Percentiles rank a stretch among this genome's conserved stretches.
Conservation (phyloP, 129 eudicot genomes). For the Solidago caesia region DNA sequence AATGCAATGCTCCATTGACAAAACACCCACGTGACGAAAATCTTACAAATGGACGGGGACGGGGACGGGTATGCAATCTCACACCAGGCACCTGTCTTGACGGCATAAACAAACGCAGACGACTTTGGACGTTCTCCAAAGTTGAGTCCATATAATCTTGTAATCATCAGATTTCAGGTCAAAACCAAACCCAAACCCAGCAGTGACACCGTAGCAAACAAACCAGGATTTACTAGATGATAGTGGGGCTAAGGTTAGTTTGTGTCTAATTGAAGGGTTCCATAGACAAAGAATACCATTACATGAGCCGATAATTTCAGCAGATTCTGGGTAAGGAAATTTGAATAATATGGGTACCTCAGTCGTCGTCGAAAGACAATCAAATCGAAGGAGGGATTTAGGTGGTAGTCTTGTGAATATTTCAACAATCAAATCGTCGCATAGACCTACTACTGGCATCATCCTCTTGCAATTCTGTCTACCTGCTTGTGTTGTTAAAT, state of each 20-base stretch:
- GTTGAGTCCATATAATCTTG: not conserved
- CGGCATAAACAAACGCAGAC: not conserved
- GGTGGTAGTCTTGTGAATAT: not conserved
- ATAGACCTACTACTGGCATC: too few relatives aligned
- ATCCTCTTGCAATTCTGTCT: too few relatives aligned
- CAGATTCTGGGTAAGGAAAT: not conserved
- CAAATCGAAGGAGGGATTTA: not conserved
- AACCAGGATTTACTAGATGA: not conserved
- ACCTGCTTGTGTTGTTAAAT: too few relatives aligned
- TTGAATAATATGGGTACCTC: not conserved
- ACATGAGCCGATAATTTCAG: not conserved
- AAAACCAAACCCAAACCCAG: slow-evolving; percentile 2
- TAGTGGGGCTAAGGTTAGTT: not conserved
- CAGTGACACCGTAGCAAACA: not conserved
- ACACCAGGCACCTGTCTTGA: not conserved
- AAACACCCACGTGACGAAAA: not conserved
- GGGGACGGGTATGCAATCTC: slow-evolving; percentile 5
- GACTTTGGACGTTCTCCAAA: not conserved
- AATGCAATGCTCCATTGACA: slow-evolving; percentile 11
- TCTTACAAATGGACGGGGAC: not conserved
- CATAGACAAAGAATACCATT: not conserved
- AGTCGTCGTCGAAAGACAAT: too few relatives aligned
- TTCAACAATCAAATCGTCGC: not conserved
- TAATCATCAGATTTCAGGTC: not conserved
- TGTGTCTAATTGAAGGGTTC: not conserved